Percentiles rank a stretch among this genome's conserved stretches.
These are phyloP conservation scores for Orbilia quercus DNA, from an alignment of 2,329 filamentous ascomycete genomes.

Conservation along the genomic window DNA sequence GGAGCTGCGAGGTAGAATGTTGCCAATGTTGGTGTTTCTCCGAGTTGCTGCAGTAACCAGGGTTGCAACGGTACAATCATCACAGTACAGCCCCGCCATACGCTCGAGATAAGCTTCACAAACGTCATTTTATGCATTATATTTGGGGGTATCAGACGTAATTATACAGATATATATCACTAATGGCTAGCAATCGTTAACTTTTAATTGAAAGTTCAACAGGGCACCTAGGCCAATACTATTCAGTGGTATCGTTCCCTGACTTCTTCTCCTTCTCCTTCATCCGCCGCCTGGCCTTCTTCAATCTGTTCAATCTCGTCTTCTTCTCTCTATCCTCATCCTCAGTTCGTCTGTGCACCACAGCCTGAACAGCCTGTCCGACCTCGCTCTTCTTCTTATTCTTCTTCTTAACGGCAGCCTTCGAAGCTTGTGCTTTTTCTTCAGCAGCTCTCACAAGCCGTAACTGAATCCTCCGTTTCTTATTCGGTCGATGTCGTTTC, in stretches of 20 bases:
- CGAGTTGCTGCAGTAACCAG: conserved; percentile 44
- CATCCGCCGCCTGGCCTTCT: conserved; percentile 34
- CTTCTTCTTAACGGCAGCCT: conserved; percentile 36
- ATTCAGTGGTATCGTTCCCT: too few species aligned
- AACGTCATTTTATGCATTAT: neutral
- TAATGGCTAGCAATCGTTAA: too few species aligned
- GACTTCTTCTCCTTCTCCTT: conserved; percentile 34
- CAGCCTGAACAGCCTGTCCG: conserved; percentile 21
- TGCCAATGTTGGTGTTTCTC: conserved; percentile 1
- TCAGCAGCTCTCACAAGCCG: conserved; percentile 15
- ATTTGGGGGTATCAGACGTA: conserved; percentile 4
- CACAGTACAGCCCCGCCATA: too few species aligned
- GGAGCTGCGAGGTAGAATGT: conserved; percentile 8
- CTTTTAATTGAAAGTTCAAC: neutral
- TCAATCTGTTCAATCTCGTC: conserved; percentile 48
- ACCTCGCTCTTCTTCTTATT: conserved; percentile 38
- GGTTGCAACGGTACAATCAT: neutral
- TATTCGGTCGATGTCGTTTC: conserved; percentile 36
- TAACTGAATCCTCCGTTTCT: conserved; percentile 39
- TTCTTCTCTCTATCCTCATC: conserved; percentile 49
- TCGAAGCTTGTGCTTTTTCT: conserved; percentile 25
- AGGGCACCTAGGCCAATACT: neutral
- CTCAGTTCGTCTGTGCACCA: conserved; percentile 42
- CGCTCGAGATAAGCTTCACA: too few species aligned
- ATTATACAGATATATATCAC: conserved; percentile 2